Percentiles rank a stretch among this genome's conserved stretches.
phyloP scores from a whole-genome alignment of 2,329 filamentous ascomycete genomes.

The Didymella segeticola region DNA sequence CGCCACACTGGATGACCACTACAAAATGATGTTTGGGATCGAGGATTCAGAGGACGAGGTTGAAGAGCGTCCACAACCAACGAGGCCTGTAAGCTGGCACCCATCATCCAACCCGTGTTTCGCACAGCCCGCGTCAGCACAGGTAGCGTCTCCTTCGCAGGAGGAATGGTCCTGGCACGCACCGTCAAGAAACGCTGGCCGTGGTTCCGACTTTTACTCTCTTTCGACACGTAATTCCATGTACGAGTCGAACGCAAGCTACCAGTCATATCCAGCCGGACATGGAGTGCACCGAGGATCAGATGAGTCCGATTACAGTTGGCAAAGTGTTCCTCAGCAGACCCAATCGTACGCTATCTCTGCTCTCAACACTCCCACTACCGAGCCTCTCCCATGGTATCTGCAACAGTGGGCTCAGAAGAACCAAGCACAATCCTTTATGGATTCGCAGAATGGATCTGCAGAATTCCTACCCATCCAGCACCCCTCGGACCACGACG shows the following conservation, averaged over 20 bases:
- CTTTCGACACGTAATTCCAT: slow-evolving; percentile 45
- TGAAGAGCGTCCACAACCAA: slow-evolving; percentile 35
- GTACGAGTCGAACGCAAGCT: slow-evolving; percentile 29
- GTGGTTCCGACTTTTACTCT: slow-evolving; percentile 46
- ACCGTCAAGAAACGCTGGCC: slow-evolving; percentile 34
- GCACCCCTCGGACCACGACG: slow-evolving; percentile 53
- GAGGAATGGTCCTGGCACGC: slow-evolving; percentile 38
- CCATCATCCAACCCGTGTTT: slow-evolving; percentile 62
- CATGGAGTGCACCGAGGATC: slow-evolving; percentile 29
- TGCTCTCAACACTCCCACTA: slow-evolving; percentile 39
- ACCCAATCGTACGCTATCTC: slow-evolving; percentile 34
- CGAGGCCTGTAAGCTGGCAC: slow-evolving; percentile 77
- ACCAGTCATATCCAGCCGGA: slow-evolving; percentile 20
- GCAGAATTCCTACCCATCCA: slow-evolving; percentile 61
- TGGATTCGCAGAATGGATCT: slow-evolving; percentile 29
- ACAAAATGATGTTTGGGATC: slow-evolving; percentile 51
- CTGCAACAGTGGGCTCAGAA: slow-evolving; percentile 48
- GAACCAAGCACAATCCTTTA: slow-evolving; percentile 34
- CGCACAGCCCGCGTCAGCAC: slow-evolving; percentile 27
- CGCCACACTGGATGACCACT: slow-evolving; percentile 50
- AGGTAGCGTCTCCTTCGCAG: slow-evolving; percentile 31
- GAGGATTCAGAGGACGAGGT: slow-evolving; percentile 32
- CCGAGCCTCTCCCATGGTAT: slow-evolving; percentile 46
- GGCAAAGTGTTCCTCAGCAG: slow-evolving; percentile 35
- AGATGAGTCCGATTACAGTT: slow-evolving; percentile 39